Evolutionary conservation across 768 basidiomycete species (phyloP), one percentile per base, ranked within the genome.

Genomic region (Amanita exitialis): DNA sequence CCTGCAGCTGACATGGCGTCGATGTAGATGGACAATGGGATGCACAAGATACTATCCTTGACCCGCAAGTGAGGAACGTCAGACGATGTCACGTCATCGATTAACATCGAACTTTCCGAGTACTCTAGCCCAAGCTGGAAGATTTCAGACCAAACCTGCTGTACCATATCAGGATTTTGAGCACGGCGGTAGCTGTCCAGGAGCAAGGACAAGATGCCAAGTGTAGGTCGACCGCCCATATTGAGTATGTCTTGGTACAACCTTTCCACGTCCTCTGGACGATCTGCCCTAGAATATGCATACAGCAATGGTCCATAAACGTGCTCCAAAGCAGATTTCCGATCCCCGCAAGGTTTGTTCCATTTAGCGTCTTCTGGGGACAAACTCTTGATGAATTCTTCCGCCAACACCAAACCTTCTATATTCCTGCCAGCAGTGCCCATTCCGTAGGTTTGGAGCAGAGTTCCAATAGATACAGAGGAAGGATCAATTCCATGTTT

Each of bases 21-120:
- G 54, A 96, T 79, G 64, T 83, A 83, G 56, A 90, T 83, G 12
- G 90, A 92, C 9, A 97, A 69, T 0, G 92, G 86, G 36, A 81
- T 64, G 56, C 81, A 84, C 39, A 95, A 72, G n/a, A 81, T 62
- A 55, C 78, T 80, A n/a, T 74, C 70, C 36, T 58, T 63, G 27
- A 65, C 59, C 42, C 55, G 57, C 8, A 42, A 56, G 25, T 50
- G 51, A 25, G 53, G 52, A 35, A 58, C 57, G 4, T 48, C 53
- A 21, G 61, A 59, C 15, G 54, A 55, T 18, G 21, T 18, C 16
- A n/a, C 12, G 27, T 23, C 49, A n/a, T 61, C 54, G 56, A 73
- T 61, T 37, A 75, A 54, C 8, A 62, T 55, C 37, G 66, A 61
- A 32, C 64, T 61, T 6, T 65, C 57, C 3, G 73, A 65, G 27